Base-by-base conservation (phyloP, 768 basidiomycete genomes). In the Lentinula lateritia region DNA sequence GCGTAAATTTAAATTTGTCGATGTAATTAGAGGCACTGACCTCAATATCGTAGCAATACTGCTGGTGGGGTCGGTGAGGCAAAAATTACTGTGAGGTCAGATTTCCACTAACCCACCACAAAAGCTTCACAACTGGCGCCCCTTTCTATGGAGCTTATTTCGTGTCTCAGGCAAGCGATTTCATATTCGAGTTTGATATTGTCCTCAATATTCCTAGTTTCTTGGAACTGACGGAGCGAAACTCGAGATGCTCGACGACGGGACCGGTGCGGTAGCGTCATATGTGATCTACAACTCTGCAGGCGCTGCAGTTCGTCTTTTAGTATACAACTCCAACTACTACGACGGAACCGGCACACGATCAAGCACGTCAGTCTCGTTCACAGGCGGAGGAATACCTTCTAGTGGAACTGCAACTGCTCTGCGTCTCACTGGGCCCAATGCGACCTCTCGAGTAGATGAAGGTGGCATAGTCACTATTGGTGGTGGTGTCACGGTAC, bases 101-200 rank as follows among this genome's bases (percentile, higher is more conserved):
- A 39, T 5, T 59, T 35, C 2, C 10, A 35, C 34, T 38, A 20
- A 50, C 10, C 39, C 18, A n/a, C 6, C 41, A 43, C 46, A 6
- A 12, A 32, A 60, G 68, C 23, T 68, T 63, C 62, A 71, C 70
- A 16, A 69, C 73, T 10, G 72, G 67, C 53, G 67, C 74, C 35
- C 76, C 75, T 0, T 78, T 71, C 64, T 77, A 76, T 62, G 75
- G 75, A 23, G 72, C 71, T 12, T 72, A 68, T 9, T 76, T 76
- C 64, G 73, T 78, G 15, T 74, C 75, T 13, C 71, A 6, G 46
- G 46, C 8, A 48, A 23, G 46, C 23, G 3, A 16, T 48, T 48
- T 20, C 9, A 20, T n/a, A 23, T 4, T 23, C 12, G 6, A 20
- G 6, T 2, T 48, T 16, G n/a, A 23, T 23, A 20, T 23, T 48